Evolutionary conservation across 179 eudicot species (phyloP), one percentile per base, ranked within the genome.

Genomic region (Corrigiola litoralis): DNA sequence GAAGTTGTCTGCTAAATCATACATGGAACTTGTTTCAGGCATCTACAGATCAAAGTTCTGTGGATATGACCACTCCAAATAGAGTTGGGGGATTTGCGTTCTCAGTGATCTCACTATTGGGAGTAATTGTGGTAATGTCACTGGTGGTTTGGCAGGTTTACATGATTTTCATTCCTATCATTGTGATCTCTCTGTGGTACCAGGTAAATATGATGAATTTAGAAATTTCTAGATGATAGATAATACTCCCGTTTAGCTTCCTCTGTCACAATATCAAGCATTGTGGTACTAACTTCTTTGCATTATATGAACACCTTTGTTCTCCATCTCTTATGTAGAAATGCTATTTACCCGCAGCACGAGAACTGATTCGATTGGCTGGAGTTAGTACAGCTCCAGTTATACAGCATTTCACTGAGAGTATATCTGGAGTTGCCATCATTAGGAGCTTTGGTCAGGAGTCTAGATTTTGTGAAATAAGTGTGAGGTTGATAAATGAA

Each of bases 81-180:
- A 65, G 36, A 61, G 72, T 85, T 51, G 82, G 70, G 3, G 21
- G 57, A 18, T 77, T 79, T 75, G 89, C 82, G 2, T 85, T 87
- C 46, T 31, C 84, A 5, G 45, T 77, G 6, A 85, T 87, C 52
- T 81, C 80, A 68, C 96, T 90, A 36, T 27, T 90, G 29, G 89
- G 89, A 62, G 78, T 79, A 14, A 79, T 90, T 28, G 84, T 66
- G 14, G 80, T 89, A 4, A 89, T 89, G 90, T 89, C 90, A n/a
- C 88, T 70, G 66, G 85, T 84, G 20, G 83, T 83, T 4, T 88
- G 96, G 96, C 92, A 86, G 75, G 86, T 88, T 50, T 88, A 78
- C 76, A 51, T 82, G 9, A 32, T 86, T 49, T 86, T 88, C 62
- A 74, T 84, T 46, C 88, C 92, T 0, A 69, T 81, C 38, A 58